phyloP scores from a whole-genome alignment of 495 filamentous ascomycete genomes.

The Penicillium robsamsonii region DNA sequence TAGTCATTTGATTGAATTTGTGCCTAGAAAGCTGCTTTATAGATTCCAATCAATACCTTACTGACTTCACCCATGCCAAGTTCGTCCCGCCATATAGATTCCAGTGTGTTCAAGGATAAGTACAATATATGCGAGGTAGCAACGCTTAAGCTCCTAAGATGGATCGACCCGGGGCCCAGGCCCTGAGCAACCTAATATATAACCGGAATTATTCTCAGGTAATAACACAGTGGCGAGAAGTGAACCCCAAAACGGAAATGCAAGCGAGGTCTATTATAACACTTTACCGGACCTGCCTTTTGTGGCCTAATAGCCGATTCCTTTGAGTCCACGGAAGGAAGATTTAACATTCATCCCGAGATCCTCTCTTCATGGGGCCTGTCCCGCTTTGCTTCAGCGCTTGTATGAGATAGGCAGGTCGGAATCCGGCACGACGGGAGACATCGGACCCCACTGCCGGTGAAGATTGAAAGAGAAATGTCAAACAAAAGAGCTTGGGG shows the following conservation, averaged over 20 bases:
- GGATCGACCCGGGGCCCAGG: background rate
- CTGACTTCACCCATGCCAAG: no score
- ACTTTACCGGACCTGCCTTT: background rate
- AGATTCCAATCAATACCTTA: no score
- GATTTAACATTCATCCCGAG: background rate
- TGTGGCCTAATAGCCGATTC: background rate
- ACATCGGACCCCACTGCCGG: background rate
- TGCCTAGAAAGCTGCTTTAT: no score
- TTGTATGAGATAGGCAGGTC: slow-evolving; percentile 13
- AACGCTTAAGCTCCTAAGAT: background rate
- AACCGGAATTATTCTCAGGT: background rate
- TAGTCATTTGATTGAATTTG: no score
- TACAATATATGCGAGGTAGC: no score
- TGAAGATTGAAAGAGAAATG: background rate
- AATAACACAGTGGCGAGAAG: background rate
- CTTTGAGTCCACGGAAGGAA: background rate
- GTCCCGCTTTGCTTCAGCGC: background rate
- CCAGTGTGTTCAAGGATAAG: no score
- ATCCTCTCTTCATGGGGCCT: background rate
- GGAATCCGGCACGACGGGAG: background rate
- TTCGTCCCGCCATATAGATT: no score
- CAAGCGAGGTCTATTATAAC: background rate
- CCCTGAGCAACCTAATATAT: background rate
- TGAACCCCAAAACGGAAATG: background rate
- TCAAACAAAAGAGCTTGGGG: background rate